Percentiles rank a stretch among this genome's conserved stretches.
Evolutionary conservation across 2,329 filamentous ascomycete genomes (phyloP).

Genomic region (Colletotrichum camelliae): DNA sequence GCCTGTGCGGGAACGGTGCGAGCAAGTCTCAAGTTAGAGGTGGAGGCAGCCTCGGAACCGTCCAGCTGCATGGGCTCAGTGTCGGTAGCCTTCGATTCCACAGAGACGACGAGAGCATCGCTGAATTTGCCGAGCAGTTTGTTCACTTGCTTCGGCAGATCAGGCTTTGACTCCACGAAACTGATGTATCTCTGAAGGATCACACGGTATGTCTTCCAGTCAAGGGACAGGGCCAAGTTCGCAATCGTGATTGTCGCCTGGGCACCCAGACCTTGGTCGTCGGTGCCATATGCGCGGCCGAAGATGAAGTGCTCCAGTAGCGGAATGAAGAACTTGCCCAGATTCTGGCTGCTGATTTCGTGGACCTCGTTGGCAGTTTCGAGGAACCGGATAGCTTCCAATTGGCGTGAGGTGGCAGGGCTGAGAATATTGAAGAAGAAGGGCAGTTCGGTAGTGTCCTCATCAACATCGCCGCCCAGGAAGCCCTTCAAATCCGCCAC

Average conservation of each 20-base stretch:
- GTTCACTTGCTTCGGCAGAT: slow-evolving; percentile 85
- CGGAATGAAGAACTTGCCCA: slow-evolving; percentile 87
- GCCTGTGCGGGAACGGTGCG: slow-evolving; percentile 69
- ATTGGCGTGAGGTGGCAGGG: slow-evolving; percentile 84
- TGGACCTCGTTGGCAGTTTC: slow-evolving; percentile 69
- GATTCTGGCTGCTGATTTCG: slow-evolving; percentile 75
- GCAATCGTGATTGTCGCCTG: slow-evolving; percentile 86
- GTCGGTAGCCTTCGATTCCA: slow-evolving; percentile 39
- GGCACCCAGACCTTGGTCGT: slow-evolving; percentile 86
- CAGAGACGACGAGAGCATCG: slow-evolving; percentile 72
- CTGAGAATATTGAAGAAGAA: slow-evolving; percentile 95
- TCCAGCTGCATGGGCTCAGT: slow-evolving; percentile 50
- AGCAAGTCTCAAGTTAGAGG: slow-evolving; percentile 53
- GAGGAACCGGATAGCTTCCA: slow-evolving; percentile 82
- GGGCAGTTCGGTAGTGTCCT: slow-evolving; percentile 68
- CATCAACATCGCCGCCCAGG: slow-evolving; percentile 59
- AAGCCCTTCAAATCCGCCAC: slow-evolving; percentile 78
- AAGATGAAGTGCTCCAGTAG: slow-evolving; percentile 95
- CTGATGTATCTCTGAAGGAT: slow-evolving; percentile 84
- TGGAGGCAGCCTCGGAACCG: slow-evolving; percentile 25
- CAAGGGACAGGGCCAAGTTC: slow-evolving; percentile 74
- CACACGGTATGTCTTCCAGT: slow-evolving; percentile 90
- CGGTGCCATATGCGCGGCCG: slow-evolving; percentile 72
- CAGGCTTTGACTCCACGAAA: slow-evolving; percentile 80
- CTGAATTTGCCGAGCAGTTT: slow-evolving; percentile 81